Percentiles rank a stretch among this genome's conserved stretches.
These are phyloP conservation scores for Claviceps fusiformis DNA, from an alignment of 2,329 filamentous ascomycete genomes.

Conservation along the genomic window DNA sequence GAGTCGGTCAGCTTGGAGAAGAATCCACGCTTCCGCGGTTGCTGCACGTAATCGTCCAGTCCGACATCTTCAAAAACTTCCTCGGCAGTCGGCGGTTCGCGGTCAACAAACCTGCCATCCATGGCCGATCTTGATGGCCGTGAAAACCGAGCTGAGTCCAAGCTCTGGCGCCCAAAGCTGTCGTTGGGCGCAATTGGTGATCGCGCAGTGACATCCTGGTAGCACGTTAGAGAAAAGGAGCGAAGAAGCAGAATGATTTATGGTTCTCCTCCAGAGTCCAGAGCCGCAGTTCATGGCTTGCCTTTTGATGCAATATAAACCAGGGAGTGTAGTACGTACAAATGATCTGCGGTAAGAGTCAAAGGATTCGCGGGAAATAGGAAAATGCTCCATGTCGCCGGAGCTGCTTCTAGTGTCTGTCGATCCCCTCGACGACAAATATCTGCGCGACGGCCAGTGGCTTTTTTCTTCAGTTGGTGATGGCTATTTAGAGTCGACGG, in stretches of 20 bases:
- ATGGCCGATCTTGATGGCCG: slow-evolving; percentile 49
- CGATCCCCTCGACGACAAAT: slow-evolving; percentile 36
- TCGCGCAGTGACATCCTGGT: slow-evolving; percentile 76
- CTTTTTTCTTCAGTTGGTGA: slow-evolving; percentile 75
- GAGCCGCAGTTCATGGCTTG: background rate
- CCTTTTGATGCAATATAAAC: background rate
- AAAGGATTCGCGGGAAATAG: slow-evolving; percentile 91
- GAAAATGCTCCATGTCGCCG: slow-evolving; percentile 82
- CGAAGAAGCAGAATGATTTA: background rate
- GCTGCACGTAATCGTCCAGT: slow-evolving; percentile 56
- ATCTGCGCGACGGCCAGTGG: slow-evolving; percentile 52
- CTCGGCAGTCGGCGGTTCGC: slow-evolving; percentile 53
- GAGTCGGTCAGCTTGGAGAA: slow-evolving; percentile 63
- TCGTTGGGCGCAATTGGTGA: slow-evolving; percentile 57
- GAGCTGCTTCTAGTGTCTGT: slow-evolving; percentile 47
- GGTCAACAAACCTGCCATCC: slow-evolving; percentile 39
- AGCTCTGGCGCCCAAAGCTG: slow-evolving; percentile 55
- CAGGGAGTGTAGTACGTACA: slow-evolving; percentile 39
- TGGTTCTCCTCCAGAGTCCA: no score
- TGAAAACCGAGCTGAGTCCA: slow-evolving; percentile 59
- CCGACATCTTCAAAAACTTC: slow-evolving; percentile 86
- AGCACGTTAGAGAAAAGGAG: background rate
- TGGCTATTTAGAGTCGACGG: slow-evolving; percentile 37
- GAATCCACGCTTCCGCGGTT: slow-evolving; percentile 48
- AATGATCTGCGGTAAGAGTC: slow-evolving; percentile 94